phyloP scores from a whole-genome alignment of 1,284 basidiomycete species.

The Heterobasidion irregulare region DNA sequence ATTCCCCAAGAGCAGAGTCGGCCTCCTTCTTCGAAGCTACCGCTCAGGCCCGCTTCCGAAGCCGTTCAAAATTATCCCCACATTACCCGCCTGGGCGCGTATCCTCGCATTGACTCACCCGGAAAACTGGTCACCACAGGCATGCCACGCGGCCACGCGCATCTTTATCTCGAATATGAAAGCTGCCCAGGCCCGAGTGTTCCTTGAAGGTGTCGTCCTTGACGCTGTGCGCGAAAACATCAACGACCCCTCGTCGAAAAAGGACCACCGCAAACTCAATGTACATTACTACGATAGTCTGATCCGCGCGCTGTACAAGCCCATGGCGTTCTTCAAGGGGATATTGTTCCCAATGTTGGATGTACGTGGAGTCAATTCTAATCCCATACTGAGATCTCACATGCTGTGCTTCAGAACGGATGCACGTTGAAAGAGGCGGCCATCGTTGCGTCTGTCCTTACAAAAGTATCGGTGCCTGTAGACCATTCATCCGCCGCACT shows the following conservation, averaged over 20 bases:
- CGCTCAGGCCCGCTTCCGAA: conserved; percentile 96
- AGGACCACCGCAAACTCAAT: conserved; percentile 80
- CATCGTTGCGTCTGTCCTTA: conserved; percentile 87
- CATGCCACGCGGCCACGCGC: conserved; percentile 87
- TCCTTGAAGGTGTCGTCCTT: conserved; percentile 87
- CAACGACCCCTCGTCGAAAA: conserved; percentile 32
- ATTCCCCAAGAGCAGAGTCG: conserved; percentile 56
- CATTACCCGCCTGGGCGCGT: conserved; percentile 93
- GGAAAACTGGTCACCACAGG: conserved; percentile 93
- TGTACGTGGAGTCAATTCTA: conserved; percentile 37
- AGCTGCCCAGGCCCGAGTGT: conserved; percentile 91
- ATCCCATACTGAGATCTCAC: not conserved
- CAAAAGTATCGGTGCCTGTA: conserved; percentile 90
- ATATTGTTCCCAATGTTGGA: conserved; percentile 95
- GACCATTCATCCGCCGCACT: conserved; percentile 96
- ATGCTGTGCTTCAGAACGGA: conserved; percentile 37
- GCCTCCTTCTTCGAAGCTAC: conserved; percentile 82
- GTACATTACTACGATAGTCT: conserved; percentile 93
- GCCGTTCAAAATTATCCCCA: conserved; percentile 97
- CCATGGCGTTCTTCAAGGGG: conserved; percentile 97
- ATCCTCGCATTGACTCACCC: conserved; percentile 92
- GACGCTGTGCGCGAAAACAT: conserved; percentile 93
- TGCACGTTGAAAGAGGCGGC: conserved; percentile 95
- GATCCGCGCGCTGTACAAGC: conserved; percentile 92
- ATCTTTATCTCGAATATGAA: conserved; percentile 98